Conservation (phyloP, 345 rosid genomes). For the Dipteronia dyeriana region DNA sequence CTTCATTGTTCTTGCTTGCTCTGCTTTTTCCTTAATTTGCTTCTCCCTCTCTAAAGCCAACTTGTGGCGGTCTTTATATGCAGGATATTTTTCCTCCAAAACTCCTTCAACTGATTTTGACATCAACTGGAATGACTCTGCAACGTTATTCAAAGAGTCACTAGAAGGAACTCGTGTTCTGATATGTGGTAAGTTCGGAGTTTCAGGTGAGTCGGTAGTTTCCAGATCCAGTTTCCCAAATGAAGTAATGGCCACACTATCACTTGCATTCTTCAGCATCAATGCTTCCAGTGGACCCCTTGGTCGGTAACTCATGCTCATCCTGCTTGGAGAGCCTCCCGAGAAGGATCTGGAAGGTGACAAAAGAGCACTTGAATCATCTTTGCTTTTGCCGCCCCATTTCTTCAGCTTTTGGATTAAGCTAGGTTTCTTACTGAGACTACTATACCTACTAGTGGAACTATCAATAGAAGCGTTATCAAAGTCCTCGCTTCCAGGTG, state of each 20-base stretch:
- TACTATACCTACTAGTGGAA: constrained; percentile 73
- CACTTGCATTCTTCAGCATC: constrained; percentile 89
- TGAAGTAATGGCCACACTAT: constrained; percentile 75
- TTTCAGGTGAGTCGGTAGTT: constrained; percentile 57
- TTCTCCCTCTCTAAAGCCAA: constrained; percentile 90
- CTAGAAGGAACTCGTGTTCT: constrained; percentile 54
- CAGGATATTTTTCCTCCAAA: constrained; percentile 84
- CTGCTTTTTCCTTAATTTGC: constrained; percentile 77
- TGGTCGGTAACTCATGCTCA: constrained; percentile 56
- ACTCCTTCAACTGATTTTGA: constrained; percentile 84
- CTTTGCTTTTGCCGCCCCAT: constrained; percentile 90
- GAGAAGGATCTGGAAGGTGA: constrained; percentile 78
- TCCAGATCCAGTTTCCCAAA: constrained; percentile 78
- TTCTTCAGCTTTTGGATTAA: constrained; percentile 84
- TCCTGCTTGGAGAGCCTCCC: constrained; percentile 76
- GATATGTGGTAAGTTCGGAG: constrained; percentile 51
- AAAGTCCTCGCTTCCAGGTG: constrained; percentile 92
- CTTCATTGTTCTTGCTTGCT: constrained; percentile 72
- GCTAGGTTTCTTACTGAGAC: constrained; percentile 68
- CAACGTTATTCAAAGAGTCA: constrained; percentile 62
- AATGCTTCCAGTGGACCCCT: constrained; percentile 88
- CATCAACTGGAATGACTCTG: constrained; percentile 83
- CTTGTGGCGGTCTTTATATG: constrained; percentile 90
- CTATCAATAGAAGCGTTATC: constrained; percentile 87
- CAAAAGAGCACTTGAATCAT: constrained; percentile 68